Conservation (phyloP, 805 yeast genomes). For the Saccharomycopsis sp. region DNA sequence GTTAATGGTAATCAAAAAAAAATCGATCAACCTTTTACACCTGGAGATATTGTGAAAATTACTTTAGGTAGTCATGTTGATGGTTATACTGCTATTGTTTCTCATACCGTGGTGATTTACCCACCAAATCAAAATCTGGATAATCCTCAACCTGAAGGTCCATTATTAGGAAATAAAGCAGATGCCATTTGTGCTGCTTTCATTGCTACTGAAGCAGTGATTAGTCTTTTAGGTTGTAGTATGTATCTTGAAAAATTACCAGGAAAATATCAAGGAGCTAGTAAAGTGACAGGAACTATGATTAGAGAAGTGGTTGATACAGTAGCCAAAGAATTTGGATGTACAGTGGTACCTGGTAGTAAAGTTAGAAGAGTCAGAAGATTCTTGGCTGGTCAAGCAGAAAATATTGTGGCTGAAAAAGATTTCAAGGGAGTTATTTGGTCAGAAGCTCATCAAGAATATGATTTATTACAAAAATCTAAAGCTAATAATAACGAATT, state of each 20-base stretch:
- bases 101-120: conserved; percentile 80
- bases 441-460: conserved; percentile 77
- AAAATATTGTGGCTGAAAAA: conserved; percentile 82
- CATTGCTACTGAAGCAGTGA: conserved; percentile 81
- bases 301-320: conserved; percentile 72
- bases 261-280: conserved; percentile 27
- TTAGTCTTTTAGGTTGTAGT: conserved; percentile 61
- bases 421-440: conserved; percentile 89
- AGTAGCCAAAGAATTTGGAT: conserved; percentile 76
- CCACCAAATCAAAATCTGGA: too few relatives aligned
- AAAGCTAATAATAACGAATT: conserved; percentile 24
- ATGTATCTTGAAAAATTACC: conserved; percentile 71
- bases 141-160: conserved; percentile 50
- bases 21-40: conserved; percentile 30
- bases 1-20: conserved; percentile 33
- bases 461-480: conserved; percentile 36
- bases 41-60: conserved; percentile 82
- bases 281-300: conserved; percentile 50
- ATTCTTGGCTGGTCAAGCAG: conserved; percentile 92
- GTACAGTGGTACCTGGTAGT: conserved; percentile 86
- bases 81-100: conserved; percentile 81
- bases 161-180: conserved; percentile 74
- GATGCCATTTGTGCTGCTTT: conserved; percentile 86
- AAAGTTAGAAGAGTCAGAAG: conserved; percentile 86
- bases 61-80: conserved; percentile 87